These are phyloP conservation scores for Tulasnella calospora DNA, from an alignment of 768 basidiomycete species.

Conservation along the genomic window DNA sequence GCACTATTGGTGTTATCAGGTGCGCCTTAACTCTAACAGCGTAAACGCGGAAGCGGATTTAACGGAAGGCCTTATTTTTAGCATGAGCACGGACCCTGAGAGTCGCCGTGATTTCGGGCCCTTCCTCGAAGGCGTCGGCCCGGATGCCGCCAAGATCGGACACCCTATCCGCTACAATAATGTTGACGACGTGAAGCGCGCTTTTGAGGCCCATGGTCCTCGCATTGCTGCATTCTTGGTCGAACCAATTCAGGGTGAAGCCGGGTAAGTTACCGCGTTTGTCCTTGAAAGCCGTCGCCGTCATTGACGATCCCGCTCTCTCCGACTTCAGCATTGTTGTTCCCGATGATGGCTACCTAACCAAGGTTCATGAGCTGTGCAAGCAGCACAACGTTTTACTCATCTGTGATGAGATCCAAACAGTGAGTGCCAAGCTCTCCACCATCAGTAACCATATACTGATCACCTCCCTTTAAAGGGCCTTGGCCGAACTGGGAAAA, in stretches of 20 bases:
- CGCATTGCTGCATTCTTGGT: conserved; percentile 89
- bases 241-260: conserved; percentile 99
- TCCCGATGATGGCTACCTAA: conserved; percentile 81
- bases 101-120: conserved; percentile 85
- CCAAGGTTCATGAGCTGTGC: conserved; percentile 73
- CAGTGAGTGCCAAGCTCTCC: conserved; percentile 45
- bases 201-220: conserved; percentile 72
- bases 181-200: conserved; percentile 73
- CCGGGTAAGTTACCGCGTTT: conserved; percentile 57
- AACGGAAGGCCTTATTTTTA: conserved; percentile 35
- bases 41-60: not conserved
- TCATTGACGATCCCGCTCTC: not conserved
- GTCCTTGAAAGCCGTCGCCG: not conserved
- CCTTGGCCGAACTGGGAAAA: conserved; percentile 86
- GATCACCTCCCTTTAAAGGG: conserved; percentile 47
- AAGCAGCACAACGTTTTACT: conserved; percentile 90
- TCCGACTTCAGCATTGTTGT: conserved; percentile 69
- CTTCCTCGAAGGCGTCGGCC: conserved; percentile 79
- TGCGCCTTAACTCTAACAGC: conserved; percentile 32
- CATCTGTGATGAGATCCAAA: conserved; percentile 98
- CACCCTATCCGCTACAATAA: conserved; percentile 77
- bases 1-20: conserved; percentile 86
- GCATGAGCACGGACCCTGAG: conserved; percentile 94
- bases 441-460: not conserved
- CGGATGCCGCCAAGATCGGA: conserved; percentile 47